Evolutionary conservation across 441 rosid genomes (phyloP), one percentile per base, ranked within the genome.

Genomic region (Arabidopsis lyrata): DNA sequence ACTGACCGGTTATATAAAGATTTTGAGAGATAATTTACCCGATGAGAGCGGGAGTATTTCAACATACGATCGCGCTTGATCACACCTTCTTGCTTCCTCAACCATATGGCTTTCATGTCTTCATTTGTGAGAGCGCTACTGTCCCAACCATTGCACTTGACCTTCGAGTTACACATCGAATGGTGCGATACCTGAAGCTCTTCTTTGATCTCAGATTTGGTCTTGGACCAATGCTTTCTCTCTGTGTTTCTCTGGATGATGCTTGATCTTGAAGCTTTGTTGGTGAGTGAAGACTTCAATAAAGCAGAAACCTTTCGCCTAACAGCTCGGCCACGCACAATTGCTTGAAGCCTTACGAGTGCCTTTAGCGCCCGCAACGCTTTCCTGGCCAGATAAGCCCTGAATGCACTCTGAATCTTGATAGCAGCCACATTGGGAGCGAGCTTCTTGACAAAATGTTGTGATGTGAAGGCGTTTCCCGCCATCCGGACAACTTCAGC

Each of bases 281-380:
- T 79, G 16, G 78, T 78, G 8, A 77, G 75, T 45, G 68, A 73
- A 66, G 57, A 55, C 66, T 85, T 80, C 70, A 77, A 1, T 27
- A 44, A 70, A 66, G 20, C 50, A 44, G 58, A 55, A 24, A 73
- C 32, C 56, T 77, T 77, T 52, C 89, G 82, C 66, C 99, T 86
- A 67, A 83, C 93, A 39, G 85, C 88, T 80, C 76, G 74, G 14
- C 97, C 99, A n/a, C 97, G 94, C 34, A 83, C 87, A 57, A 92
- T 81, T 18, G 97, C 97, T 87, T 95, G 99, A 45, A 95, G 91
- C 85, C 78, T 89, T 77, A 92, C 97, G 14, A 92, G 54, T 67
- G 95, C 99, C 76, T 88, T 92, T 32, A 95, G 63, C 15, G 97
- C 99, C 16, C 92, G 75, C 66, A 95, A 78, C 3, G 99, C 99